Evolutionary conservation across 768 basidiomycete genomes (phyloP).

Genomic region (Pleurotus citrinopileatus): DNA sequence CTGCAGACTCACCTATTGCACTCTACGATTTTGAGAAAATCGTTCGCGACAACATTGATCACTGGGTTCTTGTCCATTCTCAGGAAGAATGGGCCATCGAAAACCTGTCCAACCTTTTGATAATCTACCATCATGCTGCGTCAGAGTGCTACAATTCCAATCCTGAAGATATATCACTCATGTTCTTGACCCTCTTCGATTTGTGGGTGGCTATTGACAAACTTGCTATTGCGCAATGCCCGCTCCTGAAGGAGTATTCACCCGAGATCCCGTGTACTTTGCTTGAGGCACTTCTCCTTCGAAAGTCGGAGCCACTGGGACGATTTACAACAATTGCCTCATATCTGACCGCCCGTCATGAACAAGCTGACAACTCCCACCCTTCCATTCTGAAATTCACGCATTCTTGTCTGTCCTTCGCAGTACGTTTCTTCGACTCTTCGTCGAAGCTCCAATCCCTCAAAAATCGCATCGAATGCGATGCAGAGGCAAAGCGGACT

Average conservation of each 20-base stretch:
- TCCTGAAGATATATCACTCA: slow-evolving; percentile 37
- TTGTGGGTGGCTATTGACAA: slow-evolving; percentile 49
- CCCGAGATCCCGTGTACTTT: slow-evolving; percentile 38
- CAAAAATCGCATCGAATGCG: slow-evolving; percentile 23
- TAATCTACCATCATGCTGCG: slow-evolving; percentile 24
- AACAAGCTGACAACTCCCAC: neutral
- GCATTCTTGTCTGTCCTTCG: slow-evolving; percentile 20
- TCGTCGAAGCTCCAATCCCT: slow-evolving; percentile 21
- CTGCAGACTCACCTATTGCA: slow-evolving; percentile 12
- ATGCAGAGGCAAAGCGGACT: slow-evolving; percentile 18
- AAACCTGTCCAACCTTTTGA: slow-evolving; percentile 24
- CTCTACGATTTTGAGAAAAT: slow-evolving; percentile 36
- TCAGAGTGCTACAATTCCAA: slow-evolving; percentile 24
- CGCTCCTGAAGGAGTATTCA: slow-evolving; percentile 40
- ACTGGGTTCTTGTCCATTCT: slow-evolving; percentile 25
- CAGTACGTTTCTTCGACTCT: slow-evolving; percentile 29
- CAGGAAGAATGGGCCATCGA: slow-evolving; percentile 14
- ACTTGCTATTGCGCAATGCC: slow-evolving; percentile 26
- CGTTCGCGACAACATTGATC: slow-evolving; percentile 26
- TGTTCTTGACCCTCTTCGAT: slow-evolving; percentile 43
- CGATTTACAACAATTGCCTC: slow-evolving; percentile 23
- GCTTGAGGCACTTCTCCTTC: slow-evolving; percentile 41
- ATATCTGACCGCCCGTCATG: slow-evolving; percentile 29
- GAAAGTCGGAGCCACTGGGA: slow-evolving; percentile 21
- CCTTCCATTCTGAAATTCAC: slow-evolving; percentile 32